phyloP scores from a whole-genome alignment of 257 asterid species.

The Avicennia marina region DNA sequence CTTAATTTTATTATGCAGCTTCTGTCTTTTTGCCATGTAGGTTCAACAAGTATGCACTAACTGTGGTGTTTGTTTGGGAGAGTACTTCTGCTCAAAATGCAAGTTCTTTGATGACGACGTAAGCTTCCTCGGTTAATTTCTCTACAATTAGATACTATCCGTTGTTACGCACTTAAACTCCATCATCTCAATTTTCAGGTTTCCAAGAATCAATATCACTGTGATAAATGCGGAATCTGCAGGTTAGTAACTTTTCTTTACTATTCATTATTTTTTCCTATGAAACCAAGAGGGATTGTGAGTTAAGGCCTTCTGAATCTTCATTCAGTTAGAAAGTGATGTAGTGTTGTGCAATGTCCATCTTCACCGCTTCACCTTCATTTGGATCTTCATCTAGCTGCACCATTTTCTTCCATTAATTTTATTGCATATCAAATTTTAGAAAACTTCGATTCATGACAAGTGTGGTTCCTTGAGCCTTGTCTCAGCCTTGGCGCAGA shows the following conservation, averaged over 20 bases:
- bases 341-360: too few species aligned
- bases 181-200: conserved; percentile 30
- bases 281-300: too few species aligned
- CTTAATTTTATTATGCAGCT: too few species aligned
- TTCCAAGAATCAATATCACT: conserved; percentile 62
- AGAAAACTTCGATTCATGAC: too few species aligned
- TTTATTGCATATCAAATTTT: too few species aligned
- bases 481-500: too few species aligned
- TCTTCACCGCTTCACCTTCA: too few species aligned
- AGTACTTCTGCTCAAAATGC: conserved; percentile 52
- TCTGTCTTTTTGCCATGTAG: conserved; percentile 11
- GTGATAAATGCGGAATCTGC: conserved; percentile 72
- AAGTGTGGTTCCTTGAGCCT: too few species aligned
- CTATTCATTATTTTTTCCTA: neutral
- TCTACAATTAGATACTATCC: neutral
- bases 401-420: too few species aligned
- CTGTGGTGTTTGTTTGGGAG: conserved; percentile 55
- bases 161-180: neutral
- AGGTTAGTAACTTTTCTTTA: conserved; percentile 26
- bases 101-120: conserved; percentile 66
- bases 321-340: too few species aligned
- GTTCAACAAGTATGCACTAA: conserved; percentile 24
- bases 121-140: conserved; percentile 10
- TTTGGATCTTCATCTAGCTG: too few species aligned
- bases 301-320: too few species aligned